phyloP scores from a whole-genome alignment of 805 yeast genomes.

The Ogataea paradorogensis region DNA sequence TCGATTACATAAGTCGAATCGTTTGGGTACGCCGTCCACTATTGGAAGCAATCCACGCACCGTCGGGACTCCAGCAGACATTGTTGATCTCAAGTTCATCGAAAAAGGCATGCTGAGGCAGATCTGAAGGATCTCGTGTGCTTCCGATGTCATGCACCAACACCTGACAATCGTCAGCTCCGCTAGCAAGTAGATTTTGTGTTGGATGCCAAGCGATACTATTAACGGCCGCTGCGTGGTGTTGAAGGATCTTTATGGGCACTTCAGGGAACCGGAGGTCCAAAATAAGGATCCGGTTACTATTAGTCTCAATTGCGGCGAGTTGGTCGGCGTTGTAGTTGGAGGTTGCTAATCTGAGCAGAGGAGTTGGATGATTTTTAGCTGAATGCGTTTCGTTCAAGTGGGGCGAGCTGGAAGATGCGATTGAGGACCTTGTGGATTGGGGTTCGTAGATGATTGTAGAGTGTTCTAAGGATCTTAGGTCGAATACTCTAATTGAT shows the following conservation, averaged over 20 bases:
- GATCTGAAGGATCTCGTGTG: constrained; percentile 20
- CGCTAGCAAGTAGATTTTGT: constrained; percentile 55
- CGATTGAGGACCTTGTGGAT: not conserved
- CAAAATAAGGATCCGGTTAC: constrained; percentile 61
- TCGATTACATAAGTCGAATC: constrained; percentile 28
- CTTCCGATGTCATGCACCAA: constrained; percentile 58
- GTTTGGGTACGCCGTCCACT: constrained; percentile 70
- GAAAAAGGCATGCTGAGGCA: constrained; percentile 43
- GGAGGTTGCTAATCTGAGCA: constrained; percentile 73
- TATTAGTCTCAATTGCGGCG: constrained; percentile 76
- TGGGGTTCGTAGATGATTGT: constrained; percentile 90
- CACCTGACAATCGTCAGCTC: constrained; percentile 75
- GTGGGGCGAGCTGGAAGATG: constrained; percentile 15
- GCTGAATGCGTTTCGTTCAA: constrained; percentile 20
- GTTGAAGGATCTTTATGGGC: constrained; percentile 69
- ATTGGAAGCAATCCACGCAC: constrained; percentile 79
- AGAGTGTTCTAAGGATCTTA: constrained; percentile 85
- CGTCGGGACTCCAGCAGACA: constrained; percentile 67
- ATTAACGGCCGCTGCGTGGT: constrained; percentile 67
- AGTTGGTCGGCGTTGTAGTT: constrained; percentile 77
- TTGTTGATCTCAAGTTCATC: constrained; percentile 74
- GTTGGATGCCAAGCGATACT: constrained; percentile 83
- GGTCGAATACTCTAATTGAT: constrained; percentile 85
- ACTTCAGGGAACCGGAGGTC: constrained; percentile 88
- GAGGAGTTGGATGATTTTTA: constrained; percentile 42